Conservation (phyloP, 1,139 yeast genomes). For the Kodamaea ohmeri region DNA sequence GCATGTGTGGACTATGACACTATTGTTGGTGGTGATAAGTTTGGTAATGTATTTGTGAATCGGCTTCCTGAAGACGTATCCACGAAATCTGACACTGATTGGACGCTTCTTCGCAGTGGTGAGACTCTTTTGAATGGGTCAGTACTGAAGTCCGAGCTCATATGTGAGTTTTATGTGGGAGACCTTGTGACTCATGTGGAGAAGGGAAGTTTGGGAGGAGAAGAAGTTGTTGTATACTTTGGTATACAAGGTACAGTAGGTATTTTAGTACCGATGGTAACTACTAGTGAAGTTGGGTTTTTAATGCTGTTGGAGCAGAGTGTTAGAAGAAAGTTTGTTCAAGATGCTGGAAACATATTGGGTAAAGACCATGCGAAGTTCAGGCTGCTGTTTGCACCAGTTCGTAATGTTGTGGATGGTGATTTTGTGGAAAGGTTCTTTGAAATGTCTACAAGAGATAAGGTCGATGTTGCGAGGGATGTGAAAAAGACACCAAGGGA, state of each 20-base stretch:
- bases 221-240: constrained; percentile 63
- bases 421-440: constrained; percentile 69
- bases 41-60: constrained; percentile 73
- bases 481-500: constrained; percentile 59
- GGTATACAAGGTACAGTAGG: constrained; percentile 87
- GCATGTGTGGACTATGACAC: constrained; percentile 70
- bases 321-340: constrained; percentile 37
- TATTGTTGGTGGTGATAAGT: constrained; percentile 82
- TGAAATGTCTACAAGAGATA: constrained; percentile 33
- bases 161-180: constrained; percentile 63
- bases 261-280: constrained; percentile 61
- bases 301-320: constrained; percentile 53
- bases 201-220: constrained; percentile 53
- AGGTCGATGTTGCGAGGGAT: constrained; percentile 49
- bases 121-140: constrained; percentile 49
- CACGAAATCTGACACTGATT: constrained; percentile 48
- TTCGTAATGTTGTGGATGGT: constrained; percentile 78
- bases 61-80: constrained; percentile 52
- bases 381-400: constrained; percentile 78
- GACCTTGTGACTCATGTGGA: constrained; percentile 69
- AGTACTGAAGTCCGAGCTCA: constrained; percentile 48
- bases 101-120: constrained; percentile 40
- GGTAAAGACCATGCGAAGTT: constrained; percentile 69
- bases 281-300: constrained; percentile 61
- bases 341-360: constrained; percentile 38